Conservation (phyloP, 805 yeast genomes). For the Kuraishia cidri region DNA sequence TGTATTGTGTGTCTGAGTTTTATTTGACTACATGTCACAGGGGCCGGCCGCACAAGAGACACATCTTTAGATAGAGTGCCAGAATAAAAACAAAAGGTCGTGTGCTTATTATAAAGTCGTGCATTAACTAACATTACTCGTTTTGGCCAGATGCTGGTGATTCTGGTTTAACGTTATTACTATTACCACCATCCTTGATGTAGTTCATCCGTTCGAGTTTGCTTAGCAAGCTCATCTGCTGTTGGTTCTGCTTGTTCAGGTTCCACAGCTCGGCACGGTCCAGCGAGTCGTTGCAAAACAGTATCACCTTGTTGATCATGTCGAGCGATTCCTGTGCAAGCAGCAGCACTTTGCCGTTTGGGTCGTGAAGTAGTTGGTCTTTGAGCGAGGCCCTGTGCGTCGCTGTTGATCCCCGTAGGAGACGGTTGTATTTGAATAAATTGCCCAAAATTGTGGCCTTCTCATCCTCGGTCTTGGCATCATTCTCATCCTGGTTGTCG, state of each 20-base stretch:
- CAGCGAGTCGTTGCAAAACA: slow-evolving; percentile 78
- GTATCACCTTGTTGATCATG: slow-evolving; percentile 75
- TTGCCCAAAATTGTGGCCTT: slow-evolving; percentile 16
- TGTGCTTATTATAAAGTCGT: too few species aligned
- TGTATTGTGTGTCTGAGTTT: too few species aligned
- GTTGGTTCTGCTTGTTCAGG: slow-evolving; percentile 16
- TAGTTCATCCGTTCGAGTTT: slow-evolving; percentile 11
- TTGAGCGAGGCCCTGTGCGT: slow-evolving; percentile 10
- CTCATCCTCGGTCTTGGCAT: slow-evolving; percentile 4
- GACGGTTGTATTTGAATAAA: slow-evolving; percentile 15
- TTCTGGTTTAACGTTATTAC: too few species aligned
- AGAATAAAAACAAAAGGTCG: too few species aligned
- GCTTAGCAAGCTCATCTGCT: slow-evolving; percentile 14
- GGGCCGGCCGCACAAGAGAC: too few species aligned
- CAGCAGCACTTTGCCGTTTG: slow-evolving; percentile 66
- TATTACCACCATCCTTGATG: too few species aligned
- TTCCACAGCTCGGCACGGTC: slow-evolving; percentile 82
- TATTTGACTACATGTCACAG: too few species aligned
- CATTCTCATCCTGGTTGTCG: slow-evolving; percentile 9
- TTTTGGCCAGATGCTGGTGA: too few species aligned
- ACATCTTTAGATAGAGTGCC: too few species aligned
- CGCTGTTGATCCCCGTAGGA: background rate
- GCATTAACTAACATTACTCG: too few species aligned
- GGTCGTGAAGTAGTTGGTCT: slow-evolving; percentile 21
- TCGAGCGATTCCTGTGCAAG: slow-evolving; percentile 86